Base-by-base conservation (phyloP, 2,329 filamentous ascomycete species). In the Aciculosporium take region DNA sequence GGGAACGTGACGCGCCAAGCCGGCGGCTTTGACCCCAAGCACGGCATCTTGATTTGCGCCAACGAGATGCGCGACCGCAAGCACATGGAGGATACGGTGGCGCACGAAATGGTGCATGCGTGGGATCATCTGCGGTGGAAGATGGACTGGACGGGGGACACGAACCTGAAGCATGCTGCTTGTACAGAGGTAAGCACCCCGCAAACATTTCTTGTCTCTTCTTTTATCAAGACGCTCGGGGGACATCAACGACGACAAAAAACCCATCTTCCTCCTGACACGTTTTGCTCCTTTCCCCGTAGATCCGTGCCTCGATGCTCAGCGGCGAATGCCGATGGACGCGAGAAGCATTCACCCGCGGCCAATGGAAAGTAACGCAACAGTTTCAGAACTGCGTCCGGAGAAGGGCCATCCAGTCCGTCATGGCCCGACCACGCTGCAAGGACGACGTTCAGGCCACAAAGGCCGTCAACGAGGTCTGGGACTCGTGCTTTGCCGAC, bases 71-170 rank as follows among this genome's bases (percentile, higher is more conserved):
- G 81, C 45, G 79, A 86, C 56, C 68, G 78, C 43, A 79, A 79
- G 25, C 86, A 94, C 57, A 61, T 94, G 51, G 91, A 98, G 65
- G 91, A 98, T 59, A 94, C 88, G 9, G 68, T 98, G 55, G 81
- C 88, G 23, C 91, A 98, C 62, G 91, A 98, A 66, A 93, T 98
- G 86, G 83, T 98, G 40, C 91, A 98, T 60, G 88, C 88, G 1
- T 96, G 87, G 70, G 91, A 98, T 59, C 83, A 94, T 59, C 57
- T 96, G 51, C 69, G 89, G 48, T 98, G 86, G 68, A 91, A 94
- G 62, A 79, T 95, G 34, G 81, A 96, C 56, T 84, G 83, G 67
- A 62, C 67, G n/a, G 76, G 70, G 4, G 68, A 72, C 51, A 84
- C 66, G 66, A 68, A 86, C 58, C 59, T 98, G 61, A 78, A 80